These are phyloP conservation scores for Trichophyton benhamiae DNA, from an alignment of 2,329 filamentous ascomycete species.

Conservation along the genomic window DNA sequence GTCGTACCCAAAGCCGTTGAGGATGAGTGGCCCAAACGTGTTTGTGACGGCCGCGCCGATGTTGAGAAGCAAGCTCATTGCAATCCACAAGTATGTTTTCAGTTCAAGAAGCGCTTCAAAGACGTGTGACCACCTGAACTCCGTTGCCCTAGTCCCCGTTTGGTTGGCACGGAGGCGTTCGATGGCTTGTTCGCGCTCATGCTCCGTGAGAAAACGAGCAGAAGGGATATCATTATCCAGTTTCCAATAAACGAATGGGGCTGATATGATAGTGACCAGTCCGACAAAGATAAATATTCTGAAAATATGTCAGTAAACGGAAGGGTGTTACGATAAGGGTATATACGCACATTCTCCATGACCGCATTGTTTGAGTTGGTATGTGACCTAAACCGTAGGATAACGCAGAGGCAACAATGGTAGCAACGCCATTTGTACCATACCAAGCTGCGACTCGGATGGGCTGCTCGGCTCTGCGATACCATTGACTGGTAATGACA, in stretches of 20 bases:
- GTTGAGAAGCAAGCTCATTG: conserved; percentile 50
- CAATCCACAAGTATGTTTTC: conserved; percentile 48
- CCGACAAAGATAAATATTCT: conserved; percentile 51
- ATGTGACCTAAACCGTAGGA: conserved; percentile 49
- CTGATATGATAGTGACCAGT: conserved; percentile 46
- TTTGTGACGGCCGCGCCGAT: conserved; percentile 52
- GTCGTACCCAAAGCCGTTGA: conserved; percentile 49
- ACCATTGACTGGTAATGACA: conserved; percentile 37
- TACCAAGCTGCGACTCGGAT: conserved; percentile 56
- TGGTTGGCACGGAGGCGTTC: conserved; percentile 41
- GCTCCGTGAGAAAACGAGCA: conserved; percentile 36
- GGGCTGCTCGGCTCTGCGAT: conserved; percentile 46
- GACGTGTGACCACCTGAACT: conserved; percentile 37
- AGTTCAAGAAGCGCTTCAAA: conserved; percentile 32
- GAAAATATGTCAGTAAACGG: not conserved
- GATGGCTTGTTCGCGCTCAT: conserved; percentile 36
- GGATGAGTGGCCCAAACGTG: conserved; percentile 53
- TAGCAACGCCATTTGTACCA: conserved; percentile 47
- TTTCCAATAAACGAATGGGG: conserved; percentile 47
- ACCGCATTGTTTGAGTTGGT: conserved; percentile 28
- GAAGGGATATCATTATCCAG: conserved; percentile 47
- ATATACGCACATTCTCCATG: conserved; percentile 39
- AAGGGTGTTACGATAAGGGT: not conserved
- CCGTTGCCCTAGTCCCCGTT: conserved; percentile 34
- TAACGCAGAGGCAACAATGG: conserved; percentile 44